Evolutionary conservation across 1,284 basidiomycete genomes (phyloP), one percentile per base, ranked within the genome.

Genomic region (Moniliophthora roreri): DNA sequence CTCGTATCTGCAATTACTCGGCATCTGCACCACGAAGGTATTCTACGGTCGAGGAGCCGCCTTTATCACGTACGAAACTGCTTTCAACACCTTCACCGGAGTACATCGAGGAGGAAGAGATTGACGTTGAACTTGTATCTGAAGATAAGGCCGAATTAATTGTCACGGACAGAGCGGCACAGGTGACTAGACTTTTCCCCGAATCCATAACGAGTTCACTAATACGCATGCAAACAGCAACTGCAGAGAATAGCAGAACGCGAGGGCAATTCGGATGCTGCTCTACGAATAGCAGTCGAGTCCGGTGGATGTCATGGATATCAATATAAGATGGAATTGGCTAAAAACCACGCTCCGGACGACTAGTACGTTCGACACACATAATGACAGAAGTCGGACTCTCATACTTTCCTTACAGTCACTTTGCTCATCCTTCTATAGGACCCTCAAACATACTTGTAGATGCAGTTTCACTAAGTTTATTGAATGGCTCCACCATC

Each of bases 251-350:
- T 93, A 56, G 73, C 86, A 7, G 60, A 74, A 35, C 74, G 81
- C 13, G 79, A 89, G 60, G 72, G 77, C 6, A 80, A 88, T 60
- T 67, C 82, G 0, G 62, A 79, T 26, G 78, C 89, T 18, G 87
- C 84, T 1, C 73, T 95, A 13, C 77, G 92, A 55, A 78, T 96
- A 62, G 74, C 84, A 0, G 90, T 96, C 21, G 92, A 95, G 65
- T 91, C 89, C 3, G 93, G 93, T 15, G 94, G 93, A 35, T 95
- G 93, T 63, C 93, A 96, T 62, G 93, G 93, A 28, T 95, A 95
- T 64, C 91, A 95, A 64, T 95, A 95, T 72, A 93, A 91, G 66
- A 82, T 96, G 77, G 84, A 87, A 55, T 77, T 95, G 1, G 85
- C 88, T 2, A 79, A 76, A 42, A 66, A 71, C 21, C 77, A 77